phyloP scores from a whole-genome alignment of 345 rosid species.

The Linum trigynum region DNA sequence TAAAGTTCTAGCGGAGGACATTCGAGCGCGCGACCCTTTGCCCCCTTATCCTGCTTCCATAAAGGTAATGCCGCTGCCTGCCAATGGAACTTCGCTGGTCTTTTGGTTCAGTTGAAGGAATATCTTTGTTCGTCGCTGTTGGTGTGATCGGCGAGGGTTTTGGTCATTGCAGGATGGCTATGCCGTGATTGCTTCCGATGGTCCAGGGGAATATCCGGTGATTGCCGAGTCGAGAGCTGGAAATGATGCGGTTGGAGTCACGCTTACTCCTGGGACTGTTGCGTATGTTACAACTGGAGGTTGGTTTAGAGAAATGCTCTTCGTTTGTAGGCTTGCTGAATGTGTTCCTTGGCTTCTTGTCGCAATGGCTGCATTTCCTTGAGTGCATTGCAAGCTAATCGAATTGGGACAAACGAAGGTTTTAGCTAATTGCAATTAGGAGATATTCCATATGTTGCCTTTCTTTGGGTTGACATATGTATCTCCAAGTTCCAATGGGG shows the following conservation, averaged over 20 bases:
- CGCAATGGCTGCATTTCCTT: too few species aligned
- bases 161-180: constrained; percentile 67
- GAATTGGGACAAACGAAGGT: too few species aligned
- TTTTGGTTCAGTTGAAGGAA: background rate
- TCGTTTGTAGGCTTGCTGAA: background rate
- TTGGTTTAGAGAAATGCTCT: constrained; percentile 14
- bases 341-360: background rate
- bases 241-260: constrained; percentile 76
- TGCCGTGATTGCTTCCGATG: constrained; percentile 89
- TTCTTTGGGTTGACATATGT: too few species aligned
- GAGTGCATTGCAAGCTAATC: too few species aligned
- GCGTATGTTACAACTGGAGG: constrained; percentile 99
- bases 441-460: too few species aligned
- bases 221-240: constrained; percentile 95
- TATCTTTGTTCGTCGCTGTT: too few species aligned
- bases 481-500: background rate
- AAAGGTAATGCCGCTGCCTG: constrained; percentile 36
- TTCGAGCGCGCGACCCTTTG: constrained; percentile 72
- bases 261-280: constrained; percentile 78
- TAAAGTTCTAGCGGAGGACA: constrained; percentile 73
- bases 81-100: background rate
- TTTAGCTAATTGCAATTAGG: too few species aligned
- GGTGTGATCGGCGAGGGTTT: too few species aligned
- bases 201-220: constrained; percentile 84
- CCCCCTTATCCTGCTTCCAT: constrained; percentile 95